Evolutionary conservation across 805 yeast genomes (phyloP).

Genomic region (Candida succiphila): DNA sequence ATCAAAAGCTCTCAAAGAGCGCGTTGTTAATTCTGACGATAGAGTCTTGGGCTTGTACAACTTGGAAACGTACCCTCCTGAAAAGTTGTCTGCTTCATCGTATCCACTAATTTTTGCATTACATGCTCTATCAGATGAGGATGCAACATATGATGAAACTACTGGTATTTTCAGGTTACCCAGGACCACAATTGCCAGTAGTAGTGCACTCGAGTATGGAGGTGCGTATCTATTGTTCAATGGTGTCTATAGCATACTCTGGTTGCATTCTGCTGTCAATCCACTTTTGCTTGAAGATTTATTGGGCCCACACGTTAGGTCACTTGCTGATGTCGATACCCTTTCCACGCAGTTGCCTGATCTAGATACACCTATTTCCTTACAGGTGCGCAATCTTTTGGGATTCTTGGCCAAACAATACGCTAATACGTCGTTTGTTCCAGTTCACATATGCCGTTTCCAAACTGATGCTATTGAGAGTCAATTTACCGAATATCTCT

Average conservation of each 20-base stretch:
- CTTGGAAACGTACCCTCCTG: constrained; percentile 44
- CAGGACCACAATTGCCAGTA: constrained; percentile 32
- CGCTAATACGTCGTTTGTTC: constrained; percentile 28
- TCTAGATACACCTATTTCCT: constrained; percentile 57
- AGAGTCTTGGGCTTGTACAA: constrained; percentile 46
- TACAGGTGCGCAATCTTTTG: constrained; percentile 56
- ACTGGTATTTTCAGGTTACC: constrained; percentile 40
- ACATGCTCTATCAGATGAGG: constrained; percentile 52
- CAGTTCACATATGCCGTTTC: constrained; percentile 54
- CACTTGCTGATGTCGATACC: constrained; percentile 37
- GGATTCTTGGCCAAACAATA: constrained; percentile 36
- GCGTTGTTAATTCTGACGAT: constrained; percentile 47
- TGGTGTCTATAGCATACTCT: constrained; percentile 48
- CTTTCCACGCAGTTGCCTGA: constrained; percentile 54
- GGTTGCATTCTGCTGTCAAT: constrained; percentile 63
- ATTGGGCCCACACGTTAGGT: constrained; percentile 46
- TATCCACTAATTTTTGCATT: constrained; percentile 77
- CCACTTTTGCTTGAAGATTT: constrained; percentile 62
- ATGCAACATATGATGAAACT: constrained; percentile 37
- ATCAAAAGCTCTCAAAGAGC: constrained; percentile 46
- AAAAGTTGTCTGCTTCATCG: constrained; percentile 48
- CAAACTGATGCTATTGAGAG: constrained; percentile 46
- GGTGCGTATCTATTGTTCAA: constrained; percentile 76
- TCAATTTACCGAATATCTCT: constrained; percentile 48
- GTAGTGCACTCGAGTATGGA: constrained; percentile 38